Base-by-base conservation (phyloP, 371 early-diverging fungal genomes). In the Apophysomyces ossiformis region DNA sequence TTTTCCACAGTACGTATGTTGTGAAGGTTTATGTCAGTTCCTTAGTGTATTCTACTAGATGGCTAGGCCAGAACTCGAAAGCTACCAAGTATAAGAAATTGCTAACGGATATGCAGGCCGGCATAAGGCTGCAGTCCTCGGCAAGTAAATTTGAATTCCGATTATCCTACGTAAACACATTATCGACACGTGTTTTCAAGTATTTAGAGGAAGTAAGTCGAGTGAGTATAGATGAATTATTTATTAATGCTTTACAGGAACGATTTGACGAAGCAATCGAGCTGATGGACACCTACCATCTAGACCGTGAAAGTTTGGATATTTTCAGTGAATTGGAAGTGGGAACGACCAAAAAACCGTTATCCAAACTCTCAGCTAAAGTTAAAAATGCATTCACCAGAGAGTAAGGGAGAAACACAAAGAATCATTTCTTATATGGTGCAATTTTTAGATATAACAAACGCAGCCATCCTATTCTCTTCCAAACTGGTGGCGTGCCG, bases 31-130 rank as follows among this genome's bases (percentile, higher is more conserved):
- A 26, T n/a, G 21, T 4, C 12, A 18, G 43, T 57, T 64, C 0
- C 37, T 45, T 59, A 64, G 56, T 59, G 9, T 32, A 54, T 32
- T 43, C 12, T 26, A 26, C 2, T 71, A 90, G 92, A 13, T 99
- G 94, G 92, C 82, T 99, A 39, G 99, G 99, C 18, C 90, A 98
- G 72, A 93, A 93, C 71, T 97, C 97, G 1, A 96, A 91, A 71
- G 79, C 90, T 21, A 57, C 44, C 36, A 99, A 98, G 74, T 81
- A 85, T 63, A 67, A 72, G 35, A 86, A 99, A 35, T 67, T 85
- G 56, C 76, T 99, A 61, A 80, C 85, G 60, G 97, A 96, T 41
- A 70, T 98, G 11, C 93, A 95, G 66, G 78, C 85, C 39, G 95
- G 95, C 68, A 90, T 95, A 87, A 85, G 95, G 18, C 73, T 91